Evolutionary conservation across 2,329 filamentous ascomycete genomes (phyloP).

Genomic region (Penicillium sp.): DNA sequence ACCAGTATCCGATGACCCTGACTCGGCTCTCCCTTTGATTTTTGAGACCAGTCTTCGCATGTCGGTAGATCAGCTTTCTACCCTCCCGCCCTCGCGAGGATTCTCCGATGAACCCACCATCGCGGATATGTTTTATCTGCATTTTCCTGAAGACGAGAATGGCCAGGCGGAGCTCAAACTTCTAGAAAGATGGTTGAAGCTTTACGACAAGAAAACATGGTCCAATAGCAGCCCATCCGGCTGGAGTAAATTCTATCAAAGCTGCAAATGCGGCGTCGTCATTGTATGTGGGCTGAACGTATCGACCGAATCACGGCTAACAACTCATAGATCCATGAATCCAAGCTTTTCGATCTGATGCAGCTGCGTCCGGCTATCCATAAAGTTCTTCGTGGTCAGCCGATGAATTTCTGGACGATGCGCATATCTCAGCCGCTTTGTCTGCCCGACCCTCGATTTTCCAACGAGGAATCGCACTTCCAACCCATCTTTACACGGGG

Average conservation of each 20-base stretch:
- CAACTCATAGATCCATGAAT: constrained; percentile 33
- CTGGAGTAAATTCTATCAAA: constrained; percentile 33
- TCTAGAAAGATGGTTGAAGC: constrained; percentile 21
- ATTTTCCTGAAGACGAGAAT: constrained; percentile 25
- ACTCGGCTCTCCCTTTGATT: too few species aligned
- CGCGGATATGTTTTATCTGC: constrained; percentile 32
- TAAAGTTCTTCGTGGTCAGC: background rate
- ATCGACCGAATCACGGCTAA: constrained; percentile 2
- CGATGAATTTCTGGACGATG: background rate
- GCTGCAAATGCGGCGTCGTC: constrained; percentile 23
- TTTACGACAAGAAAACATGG: constrained; percentile 24
- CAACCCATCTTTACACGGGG: constrained; percentile 38
- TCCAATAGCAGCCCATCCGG: constrained; percentile 29
- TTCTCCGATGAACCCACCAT: constrained; percentile 3
- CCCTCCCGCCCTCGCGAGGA: too few species aligned
- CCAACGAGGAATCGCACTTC: constrained; percentile 16
- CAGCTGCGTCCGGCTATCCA: too few species aligned
- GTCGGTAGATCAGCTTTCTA: too few species aligned
- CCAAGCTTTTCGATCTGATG: too few species aligned
- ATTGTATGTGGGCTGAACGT: constrained; percentile 28
- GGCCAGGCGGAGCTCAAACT: constrained; percentile 24
- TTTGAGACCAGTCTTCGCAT: too few species aligned
- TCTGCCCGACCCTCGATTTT: constrained; percentile 13
- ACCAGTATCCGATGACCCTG: too few species aligned
- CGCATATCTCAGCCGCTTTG: constrained; percentile 16